These are phyloP conservation scores for Plenodomus lindquistii DNA, from an alignment of 2,329 filamentous ascomycete species.

Conservation along the genomic window DNA sequence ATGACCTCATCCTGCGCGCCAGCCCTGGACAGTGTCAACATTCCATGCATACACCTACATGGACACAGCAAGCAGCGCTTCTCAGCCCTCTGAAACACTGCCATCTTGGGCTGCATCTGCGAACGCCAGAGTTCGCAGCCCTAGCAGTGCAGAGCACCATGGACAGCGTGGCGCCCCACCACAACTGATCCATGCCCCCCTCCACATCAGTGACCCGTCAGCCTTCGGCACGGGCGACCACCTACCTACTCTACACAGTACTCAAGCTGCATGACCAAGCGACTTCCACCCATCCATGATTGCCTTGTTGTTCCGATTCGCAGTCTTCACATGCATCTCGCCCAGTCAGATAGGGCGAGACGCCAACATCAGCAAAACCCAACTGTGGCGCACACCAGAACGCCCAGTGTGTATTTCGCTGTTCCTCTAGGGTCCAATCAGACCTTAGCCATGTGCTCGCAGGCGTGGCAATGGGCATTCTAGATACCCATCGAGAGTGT, in stretches of 20 bases:
- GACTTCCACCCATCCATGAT: conserved; percentile 3
- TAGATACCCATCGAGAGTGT: too few relatives aligned
- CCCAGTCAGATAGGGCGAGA: conserved; percentile 11
- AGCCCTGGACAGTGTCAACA: too few relatives aligned
- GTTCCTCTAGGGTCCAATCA: neutral
- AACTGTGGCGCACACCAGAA: conserved; percentile 17
- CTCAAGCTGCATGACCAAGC: conserved; percentile 1
- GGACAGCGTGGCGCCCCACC: neutral
- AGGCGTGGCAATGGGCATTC: neutral
- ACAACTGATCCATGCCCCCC: neutral
- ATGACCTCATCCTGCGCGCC: neutral
- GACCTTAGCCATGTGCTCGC: neutral
- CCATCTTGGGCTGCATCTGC: neutral
- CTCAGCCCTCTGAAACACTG: neutral
- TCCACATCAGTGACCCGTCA: neutral
- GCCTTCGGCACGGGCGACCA: neutral
- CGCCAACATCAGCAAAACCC: conserved; percentile 5
- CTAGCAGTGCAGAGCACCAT: neutral
- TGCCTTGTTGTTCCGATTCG: conserved; percentile 1
- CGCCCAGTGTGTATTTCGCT: neutral
- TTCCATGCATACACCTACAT: too few relatives aligned
- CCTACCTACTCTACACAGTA: neutral
- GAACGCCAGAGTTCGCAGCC: neutral
- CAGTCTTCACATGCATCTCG: neutral
- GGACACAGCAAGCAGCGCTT: neutral